phyloP scores from a whole-genome alignment of 2,329 filamentous ascomycete species.

The Fusarium pseudoanthophilum region DNA sequence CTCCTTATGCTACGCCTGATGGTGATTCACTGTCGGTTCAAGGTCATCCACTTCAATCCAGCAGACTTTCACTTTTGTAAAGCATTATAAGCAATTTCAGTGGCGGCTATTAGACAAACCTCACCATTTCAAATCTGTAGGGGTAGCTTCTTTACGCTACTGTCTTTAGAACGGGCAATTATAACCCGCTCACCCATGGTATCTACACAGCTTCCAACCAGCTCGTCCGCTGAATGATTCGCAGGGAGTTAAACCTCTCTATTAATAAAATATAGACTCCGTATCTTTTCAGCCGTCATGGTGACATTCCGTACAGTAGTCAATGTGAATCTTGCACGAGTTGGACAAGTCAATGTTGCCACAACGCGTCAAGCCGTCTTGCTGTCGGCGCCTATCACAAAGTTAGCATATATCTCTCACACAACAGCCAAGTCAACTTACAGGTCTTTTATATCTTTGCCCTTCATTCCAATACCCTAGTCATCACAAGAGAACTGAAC shows the following conservation, averaged over 20 bases:
- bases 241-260: neutral
- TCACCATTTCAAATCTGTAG: no score
- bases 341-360: conserved; percentile 14
- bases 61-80: no score
- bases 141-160: no score
- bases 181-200: no score
- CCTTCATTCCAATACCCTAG: conserved; percentile 21
- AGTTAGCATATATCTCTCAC: neutral
- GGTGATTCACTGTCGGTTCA: no score
- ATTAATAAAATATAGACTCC: neutral
- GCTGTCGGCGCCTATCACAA: neutral
- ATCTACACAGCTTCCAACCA: no score
- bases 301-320: neutral
- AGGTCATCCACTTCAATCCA: no score
- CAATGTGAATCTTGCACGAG: conserved; percentile 15
- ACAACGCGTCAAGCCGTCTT: neutral
- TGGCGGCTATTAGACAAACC: no score
- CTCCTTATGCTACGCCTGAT: no score
- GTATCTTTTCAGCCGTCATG: neutral
- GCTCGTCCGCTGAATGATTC: no score
- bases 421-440: neutral
- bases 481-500: conserved; percentile 18
- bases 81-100: no score
- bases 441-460: conserved; percentile 11
- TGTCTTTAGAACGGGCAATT: no score